Conservation (phyloP, 2,329 filamentous ascomycete genomes). For the Pseudocercospora fuligena region DNA sequence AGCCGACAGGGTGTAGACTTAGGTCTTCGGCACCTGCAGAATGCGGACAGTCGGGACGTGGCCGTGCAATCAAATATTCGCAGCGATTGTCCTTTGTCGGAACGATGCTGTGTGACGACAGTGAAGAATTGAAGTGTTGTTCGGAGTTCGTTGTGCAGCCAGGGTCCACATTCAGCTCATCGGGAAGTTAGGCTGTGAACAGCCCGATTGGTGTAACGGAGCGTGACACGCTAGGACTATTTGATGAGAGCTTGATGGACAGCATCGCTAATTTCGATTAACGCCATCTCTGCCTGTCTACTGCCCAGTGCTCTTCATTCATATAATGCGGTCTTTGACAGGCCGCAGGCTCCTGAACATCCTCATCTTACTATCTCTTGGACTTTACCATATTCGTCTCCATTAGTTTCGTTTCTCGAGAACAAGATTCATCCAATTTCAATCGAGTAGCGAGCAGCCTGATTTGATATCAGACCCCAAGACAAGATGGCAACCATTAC, state of each 20-base stretch:
- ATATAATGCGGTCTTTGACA: conserved; percentile 8
- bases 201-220: conserved; percentile 7
- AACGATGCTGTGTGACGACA: neutral
- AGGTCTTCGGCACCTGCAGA: neutral
- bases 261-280: conserved; percentile 2
- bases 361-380: conserved; percentile 1
- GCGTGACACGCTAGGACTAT: neutral
- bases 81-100: neutral
- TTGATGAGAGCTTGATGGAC: conserved; percentile 1
- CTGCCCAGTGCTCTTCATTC: neutral
- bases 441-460: neutral
- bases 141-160: neutral
- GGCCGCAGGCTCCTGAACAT: neutral
- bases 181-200: neutral
- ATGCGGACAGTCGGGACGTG: neutral
- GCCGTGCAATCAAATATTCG: neutral
- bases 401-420: neutral
- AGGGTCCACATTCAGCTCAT: neutral
- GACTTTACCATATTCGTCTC: conserved; percentile 4
- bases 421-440: neutral
- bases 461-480: neutral
- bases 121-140: neutral
- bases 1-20: neutral
- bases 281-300: neutral
- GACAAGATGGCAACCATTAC: conserved; percentile 6